Conservation (phyloP, 371 early-diverging fungal genomes). For the Apophysomyces sp. region DNA sequence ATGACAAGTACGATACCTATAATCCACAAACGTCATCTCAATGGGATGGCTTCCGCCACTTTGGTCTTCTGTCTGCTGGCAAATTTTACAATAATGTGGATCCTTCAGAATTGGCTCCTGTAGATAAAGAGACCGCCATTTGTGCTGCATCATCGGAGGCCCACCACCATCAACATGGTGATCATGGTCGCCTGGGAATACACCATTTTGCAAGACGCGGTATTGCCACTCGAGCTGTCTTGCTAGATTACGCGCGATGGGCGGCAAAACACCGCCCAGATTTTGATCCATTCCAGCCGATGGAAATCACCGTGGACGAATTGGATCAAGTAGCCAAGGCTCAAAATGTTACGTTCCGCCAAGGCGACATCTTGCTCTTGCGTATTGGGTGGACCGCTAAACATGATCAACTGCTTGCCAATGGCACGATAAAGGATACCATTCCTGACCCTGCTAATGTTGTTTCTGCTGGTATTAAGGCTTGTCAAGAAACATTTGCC, state of each 20-base stretch:
- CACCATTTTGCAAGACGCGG: constrained; percentile 15
- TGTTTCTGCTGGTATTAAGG: constrained; percentile 30
- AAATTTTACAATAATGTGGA: constrained; percentile 7
- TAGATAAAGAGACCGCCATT: not conserved
- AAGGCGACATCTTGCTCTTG: constrained; percentile 14
- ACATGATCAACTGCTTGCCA: constrained; percentile 5
- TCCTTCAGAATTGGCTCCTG: not conserved
- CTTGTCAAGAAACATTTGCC: constrained; percentile 12
- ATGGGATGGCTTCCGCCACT: constrained; percentile 19
- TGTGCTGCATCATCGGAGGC: not conserved
- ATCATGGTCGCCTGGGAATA: constrained; percentile 14
- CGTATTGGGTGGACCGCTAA: constrained; percentile 14
- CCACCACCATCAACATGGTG: not conserved
- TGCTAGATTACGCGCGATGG: constrained; percentile 13
- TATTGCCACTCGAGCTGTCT: constrained; percentile 14
- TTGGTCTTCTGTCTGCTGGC: not conserved
- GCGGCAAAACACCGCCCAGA: constrained; percentile 4
- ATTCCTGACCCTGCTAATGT: not conserved
- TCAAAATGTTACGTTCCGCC: constrained; percentile 9
- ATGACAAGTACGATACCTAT: constrained; percentile 10
- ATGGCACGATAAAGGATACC: not conserved
- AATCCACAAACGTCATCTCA: constrained; percentile 16
- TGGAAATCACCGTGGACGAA: constrained; percentile 11
- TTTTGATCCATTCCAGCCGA: constrained; percentile 12
- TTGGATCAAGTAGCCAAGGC: constrained; percentile 6